phyloP scores from a whole-genome alignment of 148 eudicot genomes.

The Vaccinium macrocarpon region DNA sequence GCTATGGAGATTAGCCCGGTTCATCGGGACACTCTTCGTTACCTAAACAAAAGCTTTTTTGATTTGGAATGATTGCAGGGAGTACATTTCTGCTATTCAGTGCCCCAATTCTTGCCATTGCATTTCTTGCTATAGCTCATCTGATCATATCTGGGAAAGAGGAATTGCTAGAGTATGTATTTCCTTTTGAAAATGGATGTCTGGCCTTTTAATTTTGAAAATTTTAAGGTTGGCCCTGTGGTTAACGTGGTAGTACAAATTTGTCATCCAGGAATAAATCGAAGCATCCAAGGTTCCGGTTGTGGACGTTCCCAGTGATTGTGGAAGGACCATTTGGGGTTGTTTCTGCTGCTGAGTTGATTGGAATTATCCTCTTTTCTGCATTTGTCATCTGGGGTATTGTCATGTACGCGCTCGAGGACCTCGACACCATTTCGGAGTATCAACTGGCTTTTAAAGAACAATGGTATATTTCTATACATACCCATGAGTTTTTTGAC shows the following conservation, averaged over 20 bases:
- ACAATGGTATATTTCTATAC: slow-evolving; percentile 29
- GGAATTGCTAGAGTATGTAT: slow-evolving; percentile 57
- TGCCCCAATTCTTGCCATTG: slow-evolving; percentile 60
- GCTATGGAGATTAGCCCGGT: no score
- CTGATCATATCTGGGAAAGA: slow-evolving; percentile 53
- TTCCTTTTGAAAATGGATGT: neutral
- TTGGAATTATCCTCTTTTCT: slow-evolving; percentile 55
- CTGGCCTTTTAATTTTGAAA: no score
- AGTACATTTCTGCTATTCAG: slow-evolving; percentile 50
- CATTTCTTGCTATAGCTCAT: slow-evolving; percentile 58
- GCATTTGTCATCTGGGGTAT: slow-evolving; percentile 59
- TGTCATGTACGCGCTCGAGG: slow-evolving; percentile 30
- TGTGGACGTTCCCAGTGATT: slow-evolving; percentile 87
- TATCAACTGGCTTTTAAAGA: slow-evolving; percentile 27
- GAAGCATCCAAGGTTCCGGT: slow-evolving; percentile 47
- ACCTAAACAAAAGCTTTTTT: no score
- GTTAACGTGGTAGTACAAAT: neutral
- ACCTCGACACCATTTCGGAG: slow-evolving; percentile 27
- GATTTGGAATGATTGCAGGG: slow-evolving; percentile 43
- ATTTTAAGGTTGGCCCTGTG: neutral
- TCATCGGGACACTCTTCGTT: no score
- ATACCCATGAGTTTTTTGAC: no score
- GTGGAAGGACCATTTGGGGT: slow-evolving; percentile 91
- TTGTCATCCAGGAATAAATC: slow-evolving; percentile 45
- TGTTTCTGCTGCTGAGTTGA: slow-evolving; percentile 74